Base-by-base conservation (phyloP, 2,329 filamentous ascomycete species). In the Paecilomyces formosus region DNA sequence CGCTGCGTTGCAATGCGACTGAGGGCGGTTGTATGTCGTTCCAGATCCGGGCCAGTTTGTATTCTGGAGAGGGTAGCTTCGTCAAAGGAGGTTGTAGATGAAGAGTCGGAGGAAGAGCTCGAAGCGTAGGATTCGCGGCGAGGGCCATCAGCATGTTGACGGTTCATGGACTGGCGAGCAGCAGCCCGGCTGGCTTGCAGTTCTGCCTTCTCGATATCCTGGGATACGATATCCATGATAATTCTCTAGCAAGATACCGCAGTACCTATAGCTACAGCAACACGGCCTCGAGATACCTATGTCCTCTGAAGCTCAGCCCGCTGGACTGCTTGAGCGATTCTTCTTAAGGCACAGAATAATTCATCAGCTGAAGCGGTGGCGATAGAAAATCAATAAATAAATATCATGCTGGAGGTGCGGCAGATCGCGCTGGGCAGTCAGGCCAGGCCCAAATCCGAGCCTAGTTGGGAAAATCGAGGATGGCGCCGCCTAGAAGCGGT, bases 1-100 rank as follows among this genome's bases (percentile, higher is more conserved):
- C 71, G 62, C 30, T 74, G 72, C 9, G 73, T 76, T 54, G 72
- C 73, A 50, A 76, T 76, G 31, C 74, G 72, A 63, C 72, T 75
- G 30, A 76, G 62, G 11, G 72, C 70, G 30, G 73, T 75, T 5
- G 69, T 68, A 63, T 76, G 70, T 52, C 70, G 65, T 61, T 75
- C 74, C 30, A 76, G 62, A 45, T 70, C 70, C 56, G 67, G 62
- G n/a, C 61, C 66, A 3, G 74, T 75, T 54, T 71, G 69, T 9
- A 70, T 67, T 51, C 67, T 66, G 21, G 68, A 69, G 57, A 75
- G 66, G 57, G 60, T 62, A n/a, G 61, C 60, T 45, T 55, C 61
- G 35, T 64, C 60, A 51, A 64, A 56, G 15, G 62, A 60, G 15
- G 65, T 65, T 31, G 61, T 59, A 57, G 62, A 66, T 1, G 66